phyloP scores from a whole-genome alignment of 169 alveolate genomes.

The Plasmodium cynomolgi region DNA sequence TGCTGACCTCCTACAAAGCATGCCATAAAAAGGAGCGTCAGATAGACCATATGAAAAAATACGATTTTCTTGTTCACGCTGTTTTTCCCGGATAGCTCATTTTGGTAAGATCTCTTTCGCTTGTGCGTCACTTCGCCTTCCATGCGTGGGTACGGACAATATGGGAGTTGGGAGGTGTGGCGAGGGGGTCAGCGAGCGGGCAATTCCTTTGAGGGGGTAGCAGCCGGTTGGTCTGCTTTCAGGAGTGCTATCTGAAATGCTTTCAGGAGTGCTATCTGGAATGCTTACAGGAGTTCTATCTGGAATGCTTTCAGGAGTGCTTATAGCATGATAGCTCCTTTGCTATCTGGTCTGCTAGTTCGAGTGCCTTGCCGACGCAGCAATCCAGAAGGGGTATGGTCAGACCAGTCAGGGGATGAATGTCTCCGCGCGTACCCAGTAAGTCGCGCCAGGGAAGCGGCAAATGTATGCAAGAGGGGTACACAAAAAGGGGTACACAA shows the following conservation, averaged over 20 bases:
- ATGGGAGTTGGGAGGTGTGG: neutral
- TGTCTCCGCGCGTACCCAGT: neutral
- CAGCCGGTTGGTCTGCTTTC: neutral
- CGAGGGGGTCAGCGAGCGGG: neutral
- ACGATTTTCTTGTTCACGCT: conserved; percentile 20
- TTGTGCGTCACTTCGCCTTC: conserved; percentile 34
- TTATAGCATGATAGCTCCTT: neutral
- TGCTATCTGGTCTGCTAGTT: neutral
- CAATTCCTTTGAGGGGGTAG: neutral
- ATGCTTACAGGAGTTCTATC: too few species aligned
- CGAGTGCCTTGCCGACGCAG: neutral
- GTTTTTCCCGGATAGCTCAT: conserved; percentile 30
- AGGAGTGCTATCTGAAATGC: neutral
- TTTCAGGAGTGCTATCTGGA: too few species aligned
- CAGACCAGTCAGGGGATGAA: neutral
- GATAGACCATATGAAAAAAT: conserved; percentile 48
- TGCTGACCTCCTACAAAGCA: conserved; percentile 67
- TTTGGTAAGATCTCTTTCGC: conserved; percentile 9
- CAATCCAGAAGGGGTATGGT: neutral
- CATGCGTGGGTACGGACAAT: conserved; percentile 9
- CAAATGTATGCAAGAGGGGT: neutral
- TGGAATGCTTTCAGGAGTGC: too few species aligned
- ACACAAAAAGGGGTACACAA: neutral
- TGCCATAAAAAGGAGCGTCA: conserved; percentile 41
- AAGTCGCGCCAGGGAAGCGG: neutral